A percentile compares a stretch with the other conserved stretches of the same genome.
phyloP scores from a whole-genome alignment of 2,329 filamentous ascomycete species.

The Karstenula rhodostoma region DNA sequence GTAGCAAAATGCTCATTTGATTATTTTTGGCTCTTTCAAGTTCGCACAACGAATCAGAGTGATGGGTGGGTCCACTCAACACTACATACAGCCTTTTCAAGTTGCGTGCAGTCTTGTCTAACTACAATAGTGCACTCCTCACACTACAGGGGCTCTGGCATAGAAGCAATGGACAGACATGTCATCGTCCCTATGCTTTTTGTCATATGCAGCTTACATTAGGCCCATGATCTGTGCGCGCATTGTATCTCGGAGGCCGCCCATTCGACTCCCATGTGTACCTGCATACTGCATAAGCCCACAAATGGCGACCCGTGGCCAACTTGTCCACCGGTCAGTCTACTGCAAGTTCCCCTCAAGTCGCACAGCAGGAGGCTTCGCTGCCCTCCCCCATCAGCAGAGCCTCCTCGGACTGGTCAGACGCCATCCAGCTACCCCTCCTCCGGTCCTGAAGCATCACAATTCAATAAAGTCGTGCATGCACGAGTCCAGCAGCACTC shows the following conservation, averaged over 20 bases:
- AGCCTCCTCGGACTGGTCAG: constrained; percentile 2
- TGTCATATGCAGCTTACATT: neutral
- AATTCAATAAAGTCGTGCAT: constrained; percentile 21
- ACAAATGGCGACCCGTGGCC: neutral
- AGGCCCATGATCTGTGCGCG: neutral
- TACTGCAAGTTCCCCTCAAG: neutral
- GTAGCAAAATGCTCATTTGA: too few relatives aligned
- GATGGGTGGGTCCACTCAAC: neutral
- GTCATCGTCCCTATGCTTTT: neutral
- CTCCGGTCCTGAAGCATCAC: constrained; percentile 3
- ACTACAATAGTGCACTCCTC: neutral
- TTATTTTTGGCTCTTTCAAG: neutral
- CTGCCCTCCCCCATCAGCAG: neutral
- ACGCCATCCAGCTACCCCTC: neutral
- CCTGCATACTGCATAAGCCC: neutral
- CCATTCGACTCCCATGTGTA: neutral
- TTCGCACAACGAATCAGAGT: neutral
- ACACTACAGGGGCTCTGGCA: neutral
- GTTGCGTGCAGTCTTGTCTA: neutral
- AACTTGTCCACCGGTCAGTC: neutral
- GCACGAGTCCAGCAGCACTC: neutral
- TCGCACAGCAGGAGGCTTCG: constrained; percentile 13
- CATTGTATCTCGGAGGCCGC: neutral
- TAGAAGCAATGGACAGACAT: neutral
- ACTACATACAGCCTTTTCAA: neutral